phyloP scores from a whole-genome alignment of 306 rosid genomes.

The Hippophae tibetana region DNA sequence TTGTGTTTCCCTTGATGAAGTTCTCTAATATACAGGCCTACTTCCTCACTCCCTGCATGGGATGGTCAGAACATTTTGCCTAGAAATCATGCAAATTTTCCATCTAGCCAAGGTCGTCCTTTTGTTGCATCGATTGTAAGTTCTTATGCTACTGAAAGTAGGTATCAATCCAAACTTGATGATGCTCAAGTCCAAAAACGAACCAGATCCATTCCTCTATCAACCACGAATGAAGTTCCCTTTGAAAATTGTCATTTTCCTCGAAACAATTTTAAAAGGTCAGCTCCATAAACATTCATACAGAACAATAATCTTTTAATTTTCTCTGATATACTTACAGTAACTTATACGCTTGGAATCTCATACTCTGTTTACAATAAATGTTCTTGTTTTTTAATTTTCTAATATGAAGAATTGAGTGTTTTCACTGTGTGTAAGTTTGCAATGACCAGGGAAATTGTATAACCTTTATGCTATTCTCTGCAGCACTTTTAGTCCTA shows the following conservation, averaged over 20 bases:
- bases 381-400: no score
- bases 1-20: background rate
- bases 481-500: no score
- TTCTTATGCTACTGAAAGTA: background rate
- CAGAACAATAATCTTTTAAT: no score
- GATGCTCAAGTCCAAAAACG: conserved; percentile 40
- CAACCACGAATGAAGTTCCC: conserved; percentile 10
- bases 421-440: no score
- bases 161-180: conserved; percentile 27
- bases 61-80: conserved; percentile 24
- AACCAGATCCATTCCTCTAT: conserved; percentile 44
- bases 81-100: conserved; percentile 18
- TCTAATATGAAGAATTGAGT: no score
- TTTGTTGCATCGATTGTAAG: conserved; percentile 18
- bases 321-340: no score
- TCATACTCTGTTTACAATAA: no score
- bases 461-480: no score
- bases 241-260: background rate
- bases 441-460: no score
- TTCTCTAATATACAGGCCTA: conserved; percentile 27
- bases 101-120: conserved; percentile 21
- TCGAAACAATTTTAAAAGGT: no score
- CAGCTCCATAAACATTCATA: no score
- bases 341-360: no score
- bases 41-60: conserved; percentile 23